Percentiles rank a stretch among this genome's conserved stretches.
Evolutionary conservation across 1,139 yeast species (phyloP).

Genomic region (Taphrina pruni): DNA sequence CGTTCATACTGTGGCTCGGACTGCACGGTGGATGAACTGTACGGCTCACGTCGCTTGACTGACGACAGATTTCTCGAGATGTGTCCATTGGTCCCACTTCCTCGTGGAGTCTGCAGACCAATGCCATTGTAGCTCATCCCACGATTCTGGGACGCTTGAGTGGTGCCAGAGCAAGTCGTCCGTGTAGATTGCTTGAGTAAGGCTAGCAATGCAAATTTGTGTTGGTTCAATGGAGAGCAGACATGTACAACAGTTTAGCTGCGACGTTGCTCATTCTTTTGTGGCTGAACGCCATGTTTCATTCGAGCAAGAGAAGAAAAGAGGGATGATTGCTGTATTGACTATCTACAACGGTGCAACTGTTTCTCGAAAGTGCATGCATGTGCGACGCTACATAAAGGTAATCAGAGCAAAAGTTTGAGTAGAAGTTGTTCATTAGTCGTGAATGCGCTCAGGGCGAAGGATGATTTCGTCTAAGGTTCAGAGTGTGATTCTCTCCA

Average conservation of each 20-base stretch:
- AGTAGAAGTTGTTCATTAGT: background rate
- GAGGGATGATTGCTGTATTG: too few relatives aligned
- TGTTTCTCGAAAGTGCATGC: too few relatives aligned
- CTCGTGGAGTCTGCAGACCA: conserved; percentile 69
- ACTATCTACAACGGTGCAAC: too few relatives aligned
- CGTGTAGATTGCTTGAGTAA: too few relatives aligned
- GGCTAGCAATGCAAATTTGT: too few relatives aligned
- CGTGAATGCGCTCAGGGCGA: background rate
- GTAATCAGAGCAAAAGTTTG: background rate
- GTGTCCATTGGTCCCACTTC: conserved; percentile 75
- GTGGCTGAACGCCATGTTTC: background rate
- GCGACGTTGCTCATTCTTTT: background rate
- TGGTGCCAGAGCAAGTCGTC: too few relatives aligned
- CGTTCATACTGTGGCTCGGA: conserved; percentile 47
- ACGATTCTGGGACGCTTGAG: background rate
- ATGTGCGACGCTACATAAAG: background rate
- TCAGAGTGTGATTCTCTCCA: conserved; percentile 15
- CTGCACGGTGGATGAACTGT: conserved; percentile 49
- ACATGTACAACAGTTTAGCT: background rate
- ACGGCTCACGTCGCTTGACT: conserved; percentile 50
- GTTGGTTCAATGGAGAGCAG: too few relatives aligned
- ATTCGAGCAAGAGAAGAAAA: background rate
- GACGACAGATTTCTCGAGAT: conserved; percentile 61
- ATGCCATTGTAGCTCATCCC: conserved; percentile 61
- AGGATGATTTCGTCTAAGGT: too few relatives aligned